These are phyloP conservation scores for Choiromyces venosus DNA, from an alignment of 495 filamentous ascomycete species.

Conservation along the genomic window DNA sequence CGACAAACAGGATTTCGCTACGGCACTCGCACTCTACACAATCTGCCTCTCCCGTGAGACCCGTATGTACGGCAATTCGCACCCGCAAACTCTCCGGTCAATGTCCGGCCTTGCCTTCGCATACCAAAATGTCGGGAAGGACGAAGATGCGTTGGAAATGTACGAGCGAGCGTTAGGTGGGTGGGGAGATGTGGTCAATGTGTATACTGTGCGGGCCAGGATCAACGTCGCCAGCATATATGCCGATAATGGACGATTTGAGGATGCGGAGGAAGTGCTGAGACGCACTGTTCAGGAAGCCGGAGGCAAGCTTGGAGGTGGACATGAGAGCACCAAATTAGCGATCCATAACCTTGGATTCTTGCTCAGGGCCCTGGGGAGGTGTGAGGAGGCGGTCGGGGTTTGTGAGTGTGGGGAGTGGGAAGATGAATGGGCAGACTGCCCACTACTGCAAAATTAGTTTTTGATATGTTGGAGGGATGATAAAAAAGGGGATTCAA, in stretches of 20 bases:
- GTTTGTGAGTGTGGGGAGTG: background rate
- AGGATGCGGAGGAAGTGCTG: background rate
- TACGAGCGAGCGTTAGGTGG: background rate
- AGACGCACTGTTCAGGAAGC: background rate
- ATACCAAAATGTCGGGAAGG: background rate
- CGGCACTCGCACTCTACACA: background rate
- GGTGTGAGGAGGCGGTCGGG: background rate
- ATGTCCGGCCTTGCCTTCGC: background rate
- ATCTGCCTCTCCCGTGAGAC: conserved; percentile 1
- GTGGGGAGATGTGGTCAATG: background rate
- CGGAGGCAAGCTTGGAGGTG: background rate
- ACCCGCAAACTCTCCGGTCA: background rate
- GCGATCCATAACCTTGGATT: background rate
- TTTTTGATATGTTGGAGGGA: background rate
- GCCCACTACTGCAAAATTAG: background rate
- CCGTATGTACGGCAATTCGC: background rate
- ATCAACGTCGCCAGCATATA: background rate
- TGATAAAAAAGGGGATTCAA: background rate
- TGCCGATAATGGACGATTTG: background rate
- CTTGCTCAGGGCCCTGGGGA: background rate
- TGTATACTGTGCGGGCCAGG: background rate
- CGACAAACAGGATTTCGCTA: background rate
- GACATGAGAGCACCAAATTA: background rate
- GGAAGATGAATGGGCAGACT: background rate
- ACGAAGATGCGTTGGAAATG: background rate